Base-by-base conservation (phyloP, 169 alveolate species). In the Plasmodium blacklocki region DNA sequence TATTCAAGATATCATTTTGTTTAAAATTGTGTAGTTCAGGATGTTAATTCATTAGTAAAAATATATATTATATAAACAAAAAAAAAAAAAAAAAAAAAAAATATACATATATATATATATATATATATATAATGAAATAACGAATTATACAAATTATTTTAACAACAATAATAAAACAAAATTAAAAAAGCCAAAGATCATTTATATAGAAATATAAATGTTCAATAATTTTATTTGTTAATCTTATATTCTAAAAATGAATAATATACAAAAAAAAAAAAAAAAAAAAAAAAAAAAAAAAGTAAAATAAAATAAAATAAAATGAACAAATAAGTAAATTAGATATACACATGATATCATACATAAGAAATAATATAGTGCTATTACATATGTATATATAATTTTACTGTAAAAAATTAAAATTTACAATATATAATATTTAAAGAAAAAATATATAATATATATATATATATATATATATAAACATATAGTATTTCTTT, bases 101-200 rank as follows among this genome's bases (percentile, higher is more conserved):
- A 73, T 18, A 45, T 45, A 39, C 2, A 26, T 26, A 39, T 39
- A 39, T 39, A 39, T 7, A 39, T 39, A 39, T 39, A 39, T 39
- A 39, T 39, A 32, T 32, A 32, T 32, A 32, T 32, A 39, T 39
- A 39, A 39, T 39, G 47, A 39, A 39, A 39, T 39, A 9, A 67
- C 74, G 68, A 62, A 62, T 62, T 63, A 78, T 78, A 80, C 54
- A 80, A 67, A 56, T 18, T 39, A 39, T 39, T 80, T 80, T 67
- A 67, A 80, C 67, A 80, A 80, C 73, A 83, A 83, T 62, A 18
- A 83, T 83, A 67, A 83, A 83, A 83, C 91, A 83, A 83, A 83
- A 72, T 83, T 83, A 73, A 83, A 83, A 59, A 83, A 45, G 91
- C 83, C 91, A 68, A 83, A 47, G 29, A 29, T 32, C 52, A 21